Percentiles rank a stretch among this genome's conserved stretches.
phyloP scores from a whole-genome alignment of 2,329 filamentous ascomycete species.

The Zymoseptoria passerinii region DNA sequence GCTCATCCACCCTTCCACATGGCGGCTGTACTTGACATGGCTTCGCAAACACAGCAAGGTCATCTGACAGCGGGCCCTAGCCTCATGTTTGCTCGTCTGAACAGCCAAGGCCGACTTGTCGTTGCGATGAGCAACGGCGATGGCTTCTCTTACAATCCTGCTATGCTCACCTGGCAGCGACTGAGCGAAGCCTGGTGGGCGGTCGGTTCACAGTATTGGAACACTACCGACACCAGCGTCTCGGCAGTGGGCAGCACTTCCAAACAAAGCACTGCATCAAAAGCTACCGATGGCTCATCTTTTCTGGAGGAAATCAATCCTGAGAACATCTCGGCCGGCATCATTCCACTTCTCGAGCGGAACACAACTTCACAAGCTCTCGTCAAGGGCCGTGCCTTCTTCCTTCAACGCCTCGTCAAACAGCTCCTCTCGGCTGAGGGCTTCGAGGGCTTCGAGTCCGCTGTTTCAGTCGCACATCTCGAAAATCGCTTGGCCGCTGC shows the following conservation, averaged over 20 bases:
- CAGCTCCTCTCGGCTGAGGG: slow-evolving; percentile 78
- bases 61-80: slow-evolving; percentile 74
- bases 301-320: slow-evolving; percentile 42
- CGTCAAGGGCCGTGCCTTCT: slow-evolving; percentile 83
- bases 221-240: slow-evolving; percentile 86
- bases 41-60: slow-evolving; percentile 66
- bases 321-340: slow-evolving; percentile 70
- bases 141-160: slow-evolving; percentile 78
- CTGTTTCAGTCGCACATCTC: slow-evolving; percentile 84
- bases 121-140: slow-evolving; percentile 93
- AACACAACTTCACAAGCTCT: slow-evolving; percentile 92
- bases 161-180: slow-evolving; percentile 86
- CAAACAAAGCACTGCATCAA: slow-evolving; percentile 9
- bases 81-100: slow-evolving; percentile 83
- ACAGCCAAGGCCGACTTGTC: slow-evolving; percentile 75
- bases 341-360: slow-evolving; percentile 86
- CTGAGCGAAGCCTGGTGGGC: slow-evolving; percentile 98
- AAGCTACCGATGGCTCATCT: slow-evolving; percentile 38
- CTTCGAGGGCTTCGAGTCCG: slow-evolving; percentile 84
- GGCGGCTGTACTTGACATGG: slow-evolving; percentile 79
- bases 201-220: slow-evolving; percentile 97
- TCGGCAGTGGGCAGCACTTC: slow-evolving; percentile 64
- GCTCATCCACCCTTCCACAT: slow-evolving; percentile 86
- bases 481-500: slow-evolving; percentile 92
- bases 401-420: slow-evolving; percentile 86